Base-by-base conservation (phyloP, 441 rosid species). In the Populus hybrid region DNA sequence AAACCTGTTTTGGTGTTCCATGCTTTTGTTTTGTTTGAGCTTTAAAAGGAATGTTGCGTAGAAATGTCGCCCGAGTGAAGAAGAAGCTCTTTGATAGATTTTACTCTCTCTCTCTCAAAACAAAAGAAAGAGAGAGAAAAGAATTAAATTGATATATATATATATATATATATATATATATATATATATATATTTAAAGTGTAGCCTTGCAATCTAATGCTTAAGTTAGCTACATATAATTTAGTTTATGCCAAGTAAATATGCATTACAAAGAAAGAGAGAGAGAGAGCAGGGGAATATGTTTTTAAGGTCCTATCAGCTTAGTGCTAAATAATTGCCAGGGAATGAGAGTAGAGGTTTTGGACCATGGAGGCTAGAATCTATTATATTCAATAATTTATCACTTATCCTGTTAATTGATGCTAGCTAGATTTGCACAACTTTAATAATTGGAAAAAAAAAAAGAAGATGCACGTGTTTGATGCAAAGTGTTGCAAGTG, bases 221-320 rank as follows among this genome's bases (percentile, higher is more conserved):
- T 42, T n/a, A 34, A 30, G 68, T 76, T 77, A 61, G 72, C 36
- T 38, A 9, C 75, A 40, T 50, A 68, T 77, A 70, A 23, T 71
- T 70, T 70, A 64, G 67, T 53, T 71, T 65, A n/a, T 61, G 36
- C 34, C 64, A 14, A 36, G 75, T 57, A 57, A 68, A 68, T 61
- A 30, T 30, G 32, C 32, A 30, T 30, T 30, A 30, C 4, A 30
- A 30, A 3, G 32, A 30, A 30, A 9, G 6, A 30, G 1, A 35
- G 18, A 7, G 6, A 50, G 32, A 30, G 32, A 26, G 61, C 8
- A 1, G 8, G 8, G 53, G 57, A 12, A 46, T 46, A 14, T 46
- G 57, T 46, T 46, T 46, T 46, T 53, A 53, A 53, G 61, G 61
- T 53, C 61, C 21, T 16, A 16, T 53, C 61, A 53, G 9, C 61